These are phyloP conservation scores for Fusarium armeniacum DNA, from an alignment of 2,329 filamentous ascomycete species.

Conservation along the genomic window DNA sequence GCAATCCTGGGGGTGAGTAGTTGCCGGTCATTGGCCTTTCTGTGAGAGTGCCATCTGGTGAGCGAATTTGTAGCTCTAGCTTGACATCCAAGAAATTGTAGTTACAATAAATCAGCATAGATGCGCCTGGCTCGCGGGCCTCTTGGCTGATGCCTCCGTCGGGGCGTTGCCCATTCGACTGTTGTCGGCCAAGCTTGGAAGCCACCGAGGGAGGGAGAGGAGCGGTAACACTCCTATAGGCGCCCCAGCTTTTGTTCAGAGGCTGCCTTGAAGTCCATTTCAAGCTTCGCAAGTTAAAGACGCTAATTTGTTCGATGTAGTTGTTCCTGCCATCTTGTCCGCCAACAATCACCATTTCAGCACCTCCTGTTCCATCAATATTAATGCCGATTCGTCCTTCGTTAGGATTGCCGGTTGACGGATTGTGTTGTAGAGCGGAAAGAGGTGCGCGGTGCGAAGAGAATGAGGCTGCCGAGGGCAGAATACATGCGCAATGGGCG, in stretches of 20 bases:
- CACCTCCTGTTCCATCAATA: slow-evolving; percentile 90
- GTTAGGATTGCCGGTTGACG: slow-evolving; percentile 83
- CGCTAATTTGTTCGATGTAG: slow-evolving; percentile 98
- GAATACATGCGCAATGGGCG: slow-evolving; percentile 93
- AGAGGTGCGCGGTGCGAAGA: slow-evolving; percentile 86
- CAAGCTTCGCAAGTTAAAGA: slow-evolving; percentile 94
- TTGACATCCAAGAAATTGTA: slow-evolving; percentile 99
- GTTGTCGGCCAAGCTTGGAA: slow-evolving; percentile 75
- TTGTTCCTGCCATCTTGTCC: slow-evolving; percentile 98
- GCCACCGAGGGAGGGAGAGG: slow-evolving; percentile 79
- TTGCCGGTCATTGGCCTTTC: slow-evolving; percentile 91
- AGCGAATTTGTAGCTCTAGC: slow-evolving; percentile 89
- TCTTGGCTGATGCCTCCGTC: slow-evolving; percentile 68
- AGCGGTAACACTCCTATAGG: slow-evolving; percentile 94
- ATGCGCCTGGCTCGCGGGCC: slow-evolving; percentile 69
- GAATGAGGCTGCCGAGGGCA: slow-evolving; percentile 90
- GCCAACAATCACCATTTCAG: slow-evolving; percentile 97
- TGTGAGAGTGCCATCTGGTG: slow-evolving; percentile 83
- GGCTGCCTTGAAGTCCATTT: slow-evolving; percentile 94
- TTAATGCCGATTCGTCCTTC: slow-evolving; percentile 89
- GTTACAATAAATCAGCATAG: slow-evolving; percentile 98
- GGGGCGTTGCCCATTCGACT: slow-evolving; percentile 58
- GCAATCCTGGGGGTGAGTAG: slow-evolving; percentile 89
- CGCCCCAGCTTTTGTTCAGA: slow-evolving; percentile 92
- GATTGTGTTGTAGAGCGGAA: slow-evolving; percentile 91